phyloP scores from a whole-genome alignment of 2,329 filamentous ascomycete genomes.

The Emydomyces testavorans region DNA sequence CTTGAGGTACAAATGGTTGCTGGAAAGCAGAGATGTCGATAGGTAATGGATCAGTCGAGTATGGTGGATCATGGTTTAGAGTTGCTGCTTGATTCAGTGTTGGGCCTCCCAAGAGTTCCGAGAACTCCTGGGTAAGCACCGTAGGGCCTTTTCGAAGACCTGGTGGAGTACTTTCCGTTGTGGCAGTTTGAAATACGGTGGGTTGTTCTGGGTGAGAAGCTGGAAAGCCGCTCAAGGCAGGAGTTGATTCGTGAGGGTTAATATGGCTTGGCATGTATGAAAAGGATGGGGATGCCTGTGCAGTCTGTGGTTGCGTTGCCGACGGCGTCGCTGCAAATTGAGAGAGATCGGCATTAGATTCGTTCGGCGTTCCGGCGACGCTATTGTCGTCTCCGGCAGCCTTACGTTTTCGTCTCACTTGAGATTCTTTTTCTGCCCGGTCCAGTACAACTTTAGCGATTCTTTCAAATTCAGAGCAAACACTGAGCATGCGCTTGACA shows the following conservation, averaged over 20 bases:
- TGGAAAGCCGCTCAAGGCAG: constrained; percentile 7
- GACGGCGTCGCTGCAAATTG: not conserved
- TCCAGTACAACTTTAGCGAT: constrained; percentile 87
- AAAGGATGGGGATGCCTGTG: constrained; percentile 5
- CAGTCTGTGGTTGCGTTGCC: not conserved
- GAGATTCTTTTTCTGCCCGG: constrained; percentile 75
- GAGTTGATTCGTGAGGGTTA: not conserved
- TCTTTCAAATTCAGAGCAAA: constrained; percentile 92
- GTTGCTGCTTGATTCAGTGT: constrained; percentile 11
- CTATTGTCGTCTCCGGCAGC: constrained; percentile 43
- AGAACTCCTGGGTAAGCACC: constrained; percentile 14
- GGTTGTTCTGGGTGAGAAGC: constrained; percentile 7
- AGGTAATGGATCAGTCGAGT: constrained; percentile 23
- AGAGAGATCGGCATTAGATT: constrained; percentile 2
- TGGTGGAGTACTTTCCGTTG: constrained; percentile 1
- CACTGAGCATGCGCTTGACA: constrained; percentile 82
- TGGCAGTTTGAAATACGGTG: constrained; percentile 4
- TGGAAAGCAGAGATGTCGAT: constrained; percentile 47
- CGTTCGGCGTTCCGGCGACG: constrained; percentile 15
- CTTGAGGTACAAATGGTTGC: constrained; percentile 80
- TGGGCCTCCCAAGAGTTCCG: constrained; percentile 28
- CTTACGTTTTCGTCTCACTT: constrained; percentile 75
- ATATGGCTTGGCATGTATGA: constrained; percentile 3
- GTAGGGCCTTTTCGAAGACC: constrained; percentile 6
- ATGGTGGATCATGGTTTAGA: constrained; percentile 15